These are phyloP conservation scores for Claviceps digitariae DNA, from an alignment of 2,329 filamentous ascomycete genomes.

Conservation along the genomic window DNA sequence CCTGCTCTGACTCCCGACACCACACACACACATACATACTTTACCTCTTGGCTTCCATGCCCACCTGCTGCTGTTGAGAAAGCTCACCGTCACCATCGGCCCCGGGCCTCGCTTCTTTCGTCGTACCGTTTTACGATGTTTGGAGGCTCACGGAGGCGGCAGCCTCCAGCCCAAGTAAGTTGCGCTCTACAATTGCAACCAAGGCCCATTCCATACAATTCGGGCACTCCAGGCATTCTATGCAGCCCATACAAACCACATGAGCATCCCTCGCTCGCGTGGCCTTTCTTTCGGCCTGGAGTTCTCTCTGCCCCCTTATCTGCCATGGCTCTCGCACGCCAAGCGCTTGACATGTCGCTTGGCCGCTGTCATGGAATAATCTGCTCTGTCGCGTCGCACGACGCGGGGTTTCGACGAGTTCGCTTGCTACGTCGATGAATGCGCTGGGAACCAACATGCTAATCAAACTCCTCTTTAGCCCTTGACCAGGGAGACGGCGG, in stretches of 20 bases:
- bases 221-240: background rate
- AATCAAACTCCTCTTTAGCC: conserved; percentile 30
- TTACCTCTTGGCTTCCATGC: conserved; percentile 5
- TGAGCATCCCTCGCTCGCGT: background rate
- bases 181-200: background rate
- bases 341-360: too few relatives aligned
- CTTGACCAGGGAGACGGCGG: conserved; percentile 48
- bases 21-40: background rate
- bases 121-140: conserved; percentile 27
- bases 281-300: background rate
- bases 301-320: background rate
- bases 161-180: conserved; percentile 35
- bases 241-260: background rate
- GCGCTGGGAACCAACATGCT: background rate
- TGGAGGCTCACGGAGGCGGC: conserved; percentile 34
- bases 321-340: too few relatives aligned
- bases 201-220: too few relatives aligned
- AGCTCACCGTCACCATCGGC: conserved; percentile 2
- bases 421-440: background rate
- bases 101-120: background rate
- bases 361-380: background rate
- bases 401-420: too few relatives aligned
- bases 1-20: background rate
- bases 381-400: background rate
- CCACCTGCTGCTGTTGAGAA: conserved; percentile 8